Base-by-base conservation (phyloP, 768 basidiomycete species). In the Pluteus cervinus region DNA sequence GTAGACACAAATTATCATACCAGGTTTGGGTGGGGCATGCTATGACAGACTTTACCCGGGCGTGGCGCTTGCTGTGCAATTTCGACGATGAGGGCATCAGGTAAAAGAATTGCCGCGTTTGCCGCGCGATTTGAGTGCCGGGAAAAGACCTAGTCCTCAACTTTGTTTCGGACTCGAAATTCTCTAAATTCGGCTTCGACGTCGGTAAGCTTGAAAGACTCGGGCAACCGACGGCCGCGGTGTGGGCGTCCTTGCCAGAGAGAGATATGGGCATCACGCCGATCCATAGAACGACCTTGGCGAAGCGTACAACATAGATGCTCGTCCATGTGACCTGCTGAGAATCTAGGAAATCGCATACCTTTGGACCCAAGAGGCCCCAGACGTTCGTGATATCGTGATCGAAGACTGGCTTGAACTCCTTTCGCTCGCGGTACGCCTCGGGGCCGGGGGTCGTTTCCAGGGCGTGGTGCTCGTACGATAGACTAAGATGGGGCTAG, bases 221-320 rank as follows among this genome's bases (percentile, higher is more conserved):
- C n/a, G 24, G 53, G 44, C 21, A 52, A 18, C 34, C 23, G 3
- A 16, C 24, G 1, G 45, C 49, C 22, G 34, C 36, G 12, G 20
- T 32, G 38, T 37, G 18, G 39, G 39, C 54, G 24, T 40, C 42
- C 28, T 47, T 34, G 32, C 31, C 41, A 20, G 40, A 36, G 41
- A 55, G 52, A 32, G 55, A 37, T 8, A 44, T 31, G 36, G 48
- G 45, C n/a, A 18, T 12, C 17, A 55, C 47, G 14, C 55, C 55
- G 32, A 52, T 46, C 51, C 51, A 53, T 24, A 54, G 34, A 15
- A 51, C 29, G 34, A 55, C 45, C 40, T 34, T 34, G 7, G 7
- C 7, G 14, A 34, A 34, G 16, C 33, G 33, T 20, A 34, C 33
- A 17, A 34, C 33, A 20, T 34, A 17, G 5, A 34, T 34, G 7